phyloP scores from a whole-genome alignment of 495 filamentous ascomycete genomes.

The Penicillium angulare region DNA sequence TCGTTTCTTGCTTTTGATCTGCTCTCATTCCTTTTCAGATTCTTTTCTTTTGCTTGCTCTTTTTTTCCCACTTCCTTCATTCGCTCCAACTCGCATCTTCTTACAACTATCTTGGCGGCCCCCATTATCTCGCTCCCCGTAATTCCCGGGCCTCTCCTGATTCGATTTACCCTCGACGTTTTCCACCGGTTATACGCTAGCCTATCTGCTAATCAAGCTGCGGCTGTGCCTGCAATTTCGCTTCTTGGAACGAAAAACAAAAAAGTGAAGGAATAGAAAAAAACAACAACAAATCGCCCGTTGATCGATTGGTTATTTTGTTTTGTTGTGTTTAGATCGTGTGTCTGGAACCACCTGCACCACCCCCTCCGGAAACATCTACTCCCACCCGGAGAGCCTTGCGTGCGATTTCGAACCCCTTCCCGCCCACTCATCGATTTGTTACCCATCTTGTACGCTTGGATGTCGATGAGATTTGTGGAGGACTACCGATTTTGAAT shows the following conservation, averaged over 20 bases:
- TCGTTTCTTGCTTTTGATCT: constrained; percentile 4
- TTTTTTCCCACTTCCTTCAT: background rate
- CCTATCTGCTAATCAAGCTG: constrained; percentile 32
- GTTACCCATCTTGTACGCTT: constrained; percentile 8
- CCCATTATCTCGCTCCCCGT: constrained; percentile 19
- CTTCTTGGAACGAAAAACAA: constrained; percentile 21
- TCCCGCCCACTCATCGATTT: constrained; percentile 14
- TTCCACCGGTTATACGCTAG: constrained; percentile 10
- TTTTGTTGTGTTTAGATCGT: constrained; percentile 16
- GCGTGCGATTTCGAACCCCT: constrained; percentile 23
- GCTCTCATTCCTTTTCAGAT: constrained; percentile 8
- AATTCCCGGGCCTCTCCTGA: constrained; percentile 21
- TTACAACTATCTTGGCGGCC: constrained; percentile 3
- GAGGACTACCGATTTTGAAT: constrained; percentile 12
- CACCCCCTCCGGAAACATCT: constrained; percentile 1
- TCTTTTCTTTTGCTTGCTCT: constrained; percentile 10
- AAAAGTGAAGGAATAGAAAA: too few relatives aligned
- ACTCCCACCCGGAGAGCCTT: constrained; percentile 11
- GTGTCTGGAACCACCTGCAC: constrained; percentile 3
- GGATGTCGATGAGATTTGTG: constrained; percentile 6
- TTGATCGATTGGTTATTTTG: constrained; percentile 22
- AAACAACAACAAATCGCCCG: too few relatives aligned
- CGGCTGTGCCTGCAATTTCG: constrained; percentile 29
- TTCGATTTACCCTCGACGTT: constrained; percentile 13
- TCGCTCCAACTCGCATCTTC: background rate